Conservation (phyloP, 2,329 filamentous ascomycete genomes). For the Pyrenophora tritici-repentis region DNA sequence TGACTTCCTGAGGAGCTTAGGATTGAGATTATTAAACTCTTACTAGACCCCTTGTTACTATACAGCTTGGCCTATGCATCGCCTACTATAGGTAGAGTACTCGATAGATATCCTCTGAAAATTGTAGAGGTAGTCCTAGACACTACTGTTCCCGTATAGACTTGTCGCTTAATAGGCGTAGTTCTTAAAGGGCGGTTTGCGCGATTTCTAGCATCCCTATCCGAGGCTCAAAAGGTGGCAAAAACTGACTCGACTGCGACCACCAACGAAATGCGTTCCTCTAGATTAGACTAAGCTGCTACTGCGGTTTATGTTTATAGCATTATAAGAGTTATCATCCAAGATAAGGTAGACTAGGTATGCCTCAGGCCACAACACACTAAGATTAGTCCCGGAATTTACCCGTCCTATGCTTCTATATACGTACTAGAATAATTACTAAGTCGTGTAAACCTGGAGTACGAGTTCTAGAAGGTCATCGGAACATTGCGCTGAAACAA, state of each 20-base stretch:
- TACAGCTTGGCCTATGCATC: slow-evolving; percentile 9
- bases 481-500: too few species aligned
- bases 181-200: slow-evolving; percentile 1
- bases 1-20: slow-evolving; percentile 12
- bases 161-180: neutral
- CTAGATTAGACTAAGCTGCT: too few species aligned
- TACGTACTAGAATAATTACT: too few species aligned
- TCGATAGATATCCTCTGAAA: slow-evolving; percentile 15
- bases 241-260: neutral
- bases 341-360: too few species aligned
- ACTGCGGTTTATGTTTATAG: too few species aligned
- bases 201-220: neutral
- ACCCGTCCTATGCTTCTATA: too few species aligned
- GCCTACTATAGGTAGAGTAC: slow-evolving; percentile 8
- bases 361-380: too few species aligned
- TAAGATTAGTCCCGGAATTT: too few species aligned
- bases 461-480: too few species aligned
- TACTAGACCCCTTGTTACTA: slow-evolving; percentile 7
- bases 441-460: too few species aligned
- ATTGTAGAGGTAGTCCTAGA: slow-evolving; percentile 11
- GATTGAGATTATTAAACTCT: slow-evolving; percentile 11
- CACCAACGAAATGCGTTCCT: slow-evolving; percentile 1
- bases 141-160: slow-evolving; percentile 5
- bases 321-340: too few species aligned
- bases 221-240: neutral